Percentiles rank a stretch among this genome's conserved stretches.
Conservation (phyloP, 1,284 basidiomycete genomes). For the Malassezia vespertilionis region DNA sequence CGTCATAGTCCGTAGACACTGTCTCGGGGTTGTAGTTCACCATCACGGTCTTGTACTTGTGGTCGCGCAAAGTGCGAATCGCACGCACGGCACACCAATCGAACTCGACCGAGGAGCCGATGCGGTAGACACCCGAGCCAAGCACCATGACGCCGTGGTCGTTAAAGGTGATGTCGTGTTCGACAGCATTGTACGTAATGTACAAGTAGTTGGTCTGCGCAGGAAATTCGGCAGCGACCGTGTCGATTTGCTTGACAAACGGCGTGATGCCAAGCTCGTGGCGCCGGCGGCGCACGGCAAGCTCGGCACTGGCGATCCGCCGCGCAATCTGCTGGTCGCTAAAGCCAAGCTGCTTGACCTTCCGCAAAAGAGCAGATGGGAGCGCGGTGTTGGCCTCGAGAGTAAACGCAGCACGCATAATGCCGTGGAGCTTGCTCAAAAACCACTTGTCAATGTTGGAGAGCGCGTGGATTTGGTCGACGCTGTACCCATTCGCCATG, state of each 20-base stretch:
- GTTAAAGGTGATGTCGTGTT: conserved; percentile 77
- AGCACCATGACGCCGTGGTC: conserved; percentile 94
- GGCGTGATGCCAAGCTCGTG: conserved; percentile 73
- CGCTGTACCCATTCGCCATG: conserved; percentile 75
- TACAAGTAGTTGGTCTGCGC: conserved; percentile 98
- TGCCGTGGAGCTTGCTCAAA: conserved; percentile 65
- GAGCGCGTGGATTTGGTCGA: conserved; percentile 93
- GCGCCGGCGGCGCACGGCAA: conserved; percentile 73
- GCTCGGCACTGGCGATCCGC: conserved; percentile 71
- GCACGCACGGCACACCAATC: conserved; percentile 99
- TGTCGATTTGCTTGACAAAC: conserved; percentile 97
- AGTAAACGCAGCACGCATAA: conserved; percentile 28
- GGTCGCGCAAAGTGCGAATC: conserved; percentile 83
- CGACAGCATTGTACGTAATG: conserved; percentile 88
- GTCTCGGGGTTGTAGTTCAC: conserved; percentile 99
- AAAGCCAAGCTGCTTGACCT: conserved; percentile 90
- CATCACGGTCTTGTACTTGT: conserved; percentile 94
- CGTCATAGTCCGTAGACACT: conserved; percentile 96
- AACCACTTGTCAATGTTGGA: conserved; percentile 98
- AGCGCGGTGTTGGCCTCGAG: conserved; percentile 60
- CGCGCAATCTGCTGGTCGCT: conserved; percentile 79
- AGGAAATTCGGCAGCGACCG: conserved; percentile 95
- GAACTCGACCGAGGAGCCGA: conserved; percentile 97
- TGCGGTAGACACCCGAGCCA: conserved; percentile 95
- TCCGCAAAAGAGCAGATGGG: conserved; percentile 63